These are phyloP conservation scores for Alternaria consortialis DNA, from an alignment of 2,329 filamentous ascomycete genomes.

Conservation along the genomic window DNA sequence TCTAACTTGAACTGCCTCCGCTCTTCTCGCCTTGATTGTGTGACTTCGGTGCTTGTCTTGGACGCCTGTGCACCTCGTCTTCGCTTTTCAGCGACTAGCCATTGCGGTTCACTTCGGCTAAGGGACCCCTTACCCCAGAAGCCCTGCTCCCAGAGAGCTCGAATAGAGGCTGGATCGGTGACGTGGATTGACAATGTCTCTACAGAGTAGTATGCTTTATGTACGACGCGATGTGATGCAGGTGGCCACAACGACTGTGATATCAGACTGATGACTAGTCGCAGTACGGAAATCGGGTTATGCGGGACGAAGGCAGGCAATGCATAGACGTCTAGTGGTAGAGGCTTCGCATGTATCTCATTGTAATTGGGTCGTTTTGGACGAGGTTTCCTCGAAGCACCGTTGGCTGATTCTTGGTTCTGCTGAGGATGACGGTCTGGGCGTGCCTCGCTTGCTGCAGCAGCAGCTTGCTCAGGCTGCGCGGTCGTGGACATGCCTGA, in stretches of 20 bases:
- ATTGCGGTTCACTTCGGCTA: slow-evolving; percentile 93
- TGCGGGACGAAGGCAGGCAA: slow-evolving; percentile 88
- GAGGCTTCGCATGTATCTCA: slow-evolving; percentile 81
- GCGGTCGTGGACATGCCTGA: slow-evolving; percentile 26
- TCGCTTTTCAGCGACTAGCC: slow-evolving; percentile 84
- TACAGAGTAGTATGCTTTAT: slow-evolving; percentile 81
- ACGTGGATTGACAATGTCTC: slow-evolving; percentile 86
- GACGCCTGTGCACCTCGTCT: slow-evolving; percentile 70
- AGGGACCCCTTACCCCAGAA: slow-evolving; percentile 96
- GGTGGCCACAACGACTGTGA: slow-evolving; percentile 74
- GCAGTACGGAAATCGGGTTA: slow-evolving; percentile 88
- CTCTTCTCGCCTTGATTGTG: slow-evolving; percentile 78
- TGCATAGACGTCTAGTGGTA: slow-evolving; percentile 82
- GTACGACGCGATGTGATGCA: slow-evolving; percentile 69
- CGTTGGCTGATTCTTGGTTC: slow-evolving; percentile 25
- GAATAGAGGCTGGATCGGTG: slow-evolving; percentile 76
- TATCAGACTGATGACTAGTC: slow-evolving; percentile 79
- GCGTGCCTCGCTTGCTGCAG: slow-evolving; percentile 15
- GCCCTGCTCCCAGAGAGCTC: slow-evolving; percentile 92
- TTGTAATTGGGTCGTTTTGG: slow-evolving; percentile 65
- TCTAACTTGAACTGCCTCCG: slow-evolving; percentile 88
- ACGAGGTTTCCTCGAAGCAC: slow-evolving; percentile 37
- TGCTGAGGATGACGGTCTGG: slow-evolving; percentile 15
- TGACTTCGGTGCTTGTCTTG: slow-evolving; percentile 83
- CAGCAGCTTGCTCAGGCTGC: slow-evolving; percentile 16